These are phyloP conservation scores for Ramularia collo-cygni DNA, from an alignment of 2,329 filamentous ascomycete genomes.

Conservation along the genomic window DNA sequence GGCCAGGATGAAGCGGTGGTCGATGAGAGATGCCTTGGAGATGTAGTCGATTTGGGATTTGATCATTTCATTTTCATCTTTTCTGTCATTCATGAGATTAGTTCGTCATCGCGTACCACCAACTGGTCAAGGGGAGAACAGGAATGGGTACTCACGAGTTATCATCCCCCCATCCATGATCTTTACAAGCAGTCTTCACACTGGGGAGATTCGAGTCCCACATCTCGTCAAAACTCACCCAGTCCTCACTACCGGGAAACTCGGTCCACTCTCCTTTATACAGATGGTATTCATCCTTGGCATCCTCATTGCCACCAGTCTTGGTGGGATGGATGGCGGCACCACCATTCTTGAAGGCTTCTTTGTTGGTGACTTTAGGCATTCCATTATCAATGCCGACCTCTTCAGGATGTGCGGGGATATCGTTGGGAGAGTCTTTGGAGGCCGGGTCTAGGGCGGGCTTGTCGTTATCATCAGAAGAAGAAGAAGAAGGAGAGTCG, in stretches of 20 bases:
- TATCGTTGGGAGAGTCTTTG: background rate
- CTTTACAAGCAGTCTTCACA: slow-evolving; percentile 4
- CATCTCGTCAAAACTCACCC: slow-evolving; percentile 24
- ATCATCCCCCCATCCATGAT: slow-evolving; percentile 7
- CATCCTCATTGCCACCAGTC: slow-evolving; percentile 5
- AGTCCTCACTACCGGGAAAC: slow-evolving; percentile 7
- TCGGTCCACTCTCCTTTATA: slow-evolving; percentile 8
- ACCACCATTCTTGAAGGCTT: slow-evolving; percentile 8
- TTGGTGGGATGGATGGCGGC: slow-evolving; percentile 7
- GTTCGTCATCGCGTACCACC: too few relatives aligned
- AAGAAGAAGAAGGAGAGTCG: background rate
- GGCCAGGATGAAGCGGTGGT: slow-evolving; percentile 38
- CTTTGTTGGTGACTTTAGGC: slow-evolving; percentile 7
- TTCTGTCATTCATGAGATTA: too few relatives aligned
- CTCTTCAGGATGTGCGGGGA: too few relatives aligned
- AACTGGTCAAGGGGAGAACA: too few relatives aligned
- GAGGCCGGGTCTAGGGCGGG: background rate
- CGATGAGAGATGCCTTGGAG: slow-evolving; percentile 30
- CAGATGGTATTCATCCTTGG: slow-evolving; percentile 8
- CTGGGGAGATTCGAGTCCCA: slow-evolving; percentile 19
- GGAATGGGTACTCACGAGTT: too few relatives aligned
- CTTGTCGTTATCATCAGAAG: background rate
- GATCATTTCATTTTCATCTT: slow-evolving; percentile 34
- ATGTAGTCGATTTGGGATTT: slow-evolving; percentile 32
- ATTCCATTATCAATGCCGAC: background rate